These are phyloP conservation scores for Sanghuangporus baumii DNA, from an alignment of 1,284 basidiomycete species.

Conservation along the genomic window DNA sequence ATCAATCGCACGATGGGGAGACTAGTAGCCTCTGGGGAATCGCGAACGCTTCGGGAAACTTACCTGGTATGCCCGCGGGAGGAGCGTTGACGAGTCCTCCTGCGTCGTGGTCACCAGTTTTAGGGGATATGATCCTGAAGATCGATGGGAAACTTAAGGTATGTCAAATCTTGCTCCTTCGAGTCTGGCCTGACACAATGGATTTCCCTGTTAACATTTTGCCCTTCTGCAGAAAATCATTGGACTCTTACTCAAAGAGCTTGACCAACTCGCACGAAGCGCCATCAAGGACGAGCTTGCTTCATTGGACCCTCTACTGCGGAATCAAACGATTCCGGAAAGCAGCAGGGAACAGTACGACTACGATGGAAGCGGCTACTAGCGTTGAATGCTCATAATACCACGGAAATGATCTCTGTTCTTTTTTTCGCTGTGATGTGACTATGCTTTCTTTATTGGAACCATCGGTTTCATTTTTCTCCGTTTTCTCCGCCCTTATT, in stretches of 20 bases:
- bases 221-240: constrained; percentile 64
- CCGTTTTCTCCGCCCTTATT: too few relatives aligned
- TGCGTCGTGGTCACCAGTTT: constrained; percentile 50
- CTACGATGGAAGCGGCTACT: constrained; percentile 29
- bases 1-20: constrained; percentile 34
- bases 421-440: background rate
- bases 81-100: constrained; percentile 43
- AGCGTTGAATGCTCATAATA: background rate
- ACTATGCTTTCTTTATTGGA: background rate
- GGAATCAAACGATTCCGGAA: constrained; percentile 41
- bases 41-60: constrained; percentile 37
- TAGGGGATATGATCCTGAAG: constrained; percentile 73
- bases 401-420: background rate
- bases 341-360: constrained; percentile 39
- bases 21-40: constrained; percentile 61
- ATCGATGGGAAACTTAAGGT: constrained; percentile 82
- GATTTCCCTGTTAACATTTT: too few relatives aligned
- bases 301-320: constrained; percentile 69
- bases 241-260: constrained; percentile 67
- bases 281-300: constrained; percentile 78
- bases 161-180: constrained; percentile 22
- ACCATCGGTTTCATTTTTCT: too few relatives aligned
- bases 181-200: background rate
- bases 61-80: constrained; percentile 12
- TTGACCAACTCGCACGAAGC: constrained; percentile 73